Conservation (phyloP, 2,329 filamentous ascomycete species). For the Pseudogymnoascus sp. region DNA sequence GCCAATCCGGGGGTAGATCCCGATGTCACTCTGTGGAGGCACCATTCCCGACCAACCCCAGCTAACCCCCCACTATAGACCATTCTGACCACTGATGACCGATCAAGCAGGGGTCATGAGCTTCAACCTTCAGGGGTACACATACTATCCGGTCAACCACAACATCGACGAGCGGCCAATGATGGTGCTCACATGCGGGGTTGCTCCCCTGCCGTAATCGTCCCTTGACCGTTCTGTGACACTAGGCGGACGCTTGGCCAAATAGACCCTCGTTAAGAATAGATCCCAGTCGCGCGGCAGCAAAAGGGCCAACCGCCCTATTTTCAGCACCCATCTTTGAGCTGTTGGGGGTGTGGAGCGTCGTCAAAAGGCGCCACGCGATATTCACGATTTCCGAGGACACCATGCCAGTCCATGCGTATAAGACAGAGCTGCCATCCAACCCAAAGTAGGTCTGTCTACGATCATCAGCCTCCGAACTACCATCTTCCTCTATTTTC, state of each 20-base stretch:
- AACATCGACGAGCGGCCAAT: not conserved
- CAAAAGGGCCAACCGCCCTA: conserved; percentile 4
- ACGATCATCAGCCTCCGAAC: conserved; percentile 1
- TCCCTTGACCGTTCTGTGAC: conserved; percentile 3
- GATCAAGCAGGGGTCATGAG: not conserved
- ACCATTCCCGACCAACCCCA: not conserved
- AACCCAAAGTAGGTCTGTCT: conserved; percentile 6
- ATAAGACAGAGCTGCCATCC: conserved; percentile 2
- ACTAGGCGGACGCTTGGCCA: conserved; percentile 2
- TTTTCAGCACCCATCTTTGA: not conserved
- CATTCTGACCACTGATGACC: not conserved
- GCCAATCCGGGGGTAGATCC: conserved; percentile 4
- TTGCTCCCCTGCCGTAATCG: not conserved
- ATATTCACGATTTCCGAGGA: conserved; percentile 5
- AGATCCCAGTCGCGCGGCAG: conserved; percentile 4
- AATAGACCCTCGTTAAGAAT: conserved; percentile 8
- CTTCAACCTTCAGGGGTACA: not conserved
- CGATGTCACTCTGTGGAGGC: conserved; percentile 6
- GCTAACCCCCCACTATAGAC: not conserved
- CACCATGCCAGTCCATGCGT: not conserved
- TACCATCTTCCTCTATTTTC: conserved; percentile 3
- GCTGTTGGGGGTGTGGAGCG: conserved; percentile 1
- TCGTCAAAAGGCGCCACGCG: conserved; percentile 2
- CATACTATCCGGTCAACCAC: not conserved
- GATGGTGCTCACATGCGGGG: not conserved